Evolutionary conservation across 257 asterid species (phyloP).

Genomic region (Leptodermis oblonga): DNA sequence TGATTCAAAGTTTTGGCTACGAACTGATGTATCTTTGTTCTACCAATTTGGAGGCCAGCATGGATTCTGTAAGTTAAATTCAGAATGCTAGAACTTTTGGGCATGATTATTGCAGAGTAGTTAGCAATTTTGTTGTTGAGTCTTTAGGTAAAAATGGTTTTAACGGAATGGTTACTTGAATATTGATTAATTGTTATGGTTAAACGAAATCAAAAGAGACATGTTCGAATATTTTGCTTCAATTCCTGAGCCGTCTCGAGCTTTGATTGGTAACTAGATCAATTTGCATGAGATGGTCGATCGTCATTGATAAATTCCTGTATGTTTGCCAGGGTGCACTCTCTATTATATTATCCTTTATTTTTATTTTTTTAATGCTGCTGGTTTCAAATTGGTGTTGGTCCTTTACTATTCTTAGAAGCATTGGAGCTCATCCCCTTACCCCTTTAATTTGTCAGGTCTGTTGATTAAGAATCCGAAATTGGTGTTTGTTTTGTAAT

Average conservation of each 20-base stretch:
- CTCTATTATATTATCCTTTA: background rate
- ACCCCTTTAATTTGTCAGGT: background rate
- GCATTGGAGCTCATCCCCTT: background rate
- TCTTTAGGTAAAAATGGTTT: background rate
- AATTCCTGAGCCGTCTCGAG: background rate
- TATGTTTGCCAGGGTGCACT: background rate
- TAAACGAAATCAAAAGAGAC: background rate
- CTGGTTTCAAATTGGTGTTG: background rate
- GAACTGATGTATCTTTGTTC: background rate
- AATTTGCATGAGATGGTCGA: background rate
- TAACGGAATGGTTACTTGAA: conserved; percentile 1
- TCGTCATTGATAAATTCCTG: background rate
- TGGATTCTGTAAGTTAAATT: background rate
- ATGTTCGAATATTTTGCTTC: too few species aligned
- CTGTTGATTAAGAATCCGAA: background rate
- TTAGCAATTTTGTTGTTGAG: background rate
- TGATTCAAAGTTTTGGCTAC: background rate
- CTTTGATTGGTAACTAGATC: background rate
- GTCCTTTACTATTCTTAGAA: background rate
- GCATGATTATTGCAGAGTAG: background rate
- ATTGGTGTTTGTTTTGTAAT: background rate
- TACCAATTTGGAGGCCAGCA: background rate
- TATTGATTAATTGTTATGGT: background rate
- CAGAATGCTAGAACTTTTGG: background rate
- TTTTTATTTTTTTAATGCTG: too few species aligned